Base-by-base conservation (phyloP, 257 asterid genomes). In the Solanum chaucha region DNA sequence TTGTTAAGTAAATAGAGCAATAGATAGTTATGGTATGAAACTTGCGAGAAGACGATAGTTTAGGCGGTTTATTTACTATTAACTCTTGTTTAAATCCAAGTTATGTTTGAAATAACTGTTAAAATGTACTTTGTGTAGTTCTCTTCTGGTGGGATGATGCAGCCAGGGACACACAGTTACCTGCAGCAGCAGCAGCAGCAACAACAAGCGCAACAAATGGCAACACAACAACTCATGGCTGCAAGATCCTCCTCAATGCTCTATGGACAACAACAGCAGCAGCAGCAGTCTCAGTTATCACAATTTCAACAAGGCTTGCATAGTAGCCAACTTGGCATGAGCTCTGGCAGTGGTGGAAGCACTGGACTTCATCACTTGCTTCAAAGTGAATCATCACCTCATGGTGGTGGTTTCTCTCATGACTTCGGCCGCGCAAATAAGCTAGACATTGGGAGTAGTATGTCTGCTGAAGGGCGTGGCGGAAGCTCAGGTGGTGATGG, bases 121-220 rank as follows among this genome's bases (percentile, higher is more conserved):
- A 0, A 4, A 15, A 32, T 17, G 12, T 44, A 61, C 58, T 44
- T 55, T 46, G 40, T 86, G 55, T 92, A 97, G 99, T 95, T 91
- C 68, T 71, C 93, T 8, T 89, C 91, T 4, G 93, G 94, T 30
- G 98, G 96, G 58, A 91, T 95, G 28, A 4, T 95, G 91, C 99
- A 92, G 91, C 91, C 97, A 0, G 95, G 98, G 2, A 87, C 92
- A 24, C 98, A 94, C 87, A 93, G 93, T 89, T 88, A 92, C 89
- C 98, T 94, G 91, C 98, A 94, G 73, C 96, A 94, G 78, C 98
- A 93, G 64, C 96, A 94, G 64, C 98, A 93, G 36, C 98, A 93
- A 20, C 65, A 58, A 36, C 82, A 41, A 85, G 92, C 93, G n/a
- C 99, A 96, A 68, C 98, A 91, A 87, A 92, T 94, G 95, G 81